Percentiles rank a stretch among this genome's conserved stretches.
These are phyloP conservation scores for Venturia asperata DNA, from an alignment of 2,329 filamentous ascomycete genomes.

Conservation along the genomic window DNA sequence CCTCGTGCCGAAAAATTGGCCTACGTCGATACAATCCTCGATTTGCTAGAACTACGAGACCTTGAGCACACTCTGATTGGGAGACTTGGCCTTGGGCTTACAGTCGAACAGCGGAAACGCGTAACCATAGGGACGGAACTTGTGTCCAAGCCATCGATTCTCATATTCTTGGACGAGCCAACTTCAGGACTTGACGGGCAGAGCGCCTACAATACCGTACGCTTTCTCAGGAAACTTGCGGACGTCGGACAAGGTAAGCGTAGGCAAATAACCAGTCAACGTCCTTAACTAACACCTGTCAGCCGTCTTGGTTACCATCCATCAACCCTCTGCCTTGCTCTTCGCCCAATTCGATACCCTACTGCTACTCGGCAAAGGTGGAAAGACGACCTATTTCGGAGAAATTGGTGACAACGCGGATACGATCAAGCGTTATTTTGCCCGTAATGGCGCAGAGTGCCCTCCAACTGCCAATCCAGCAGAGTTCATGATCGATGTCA, in stretches of 20 bases:
- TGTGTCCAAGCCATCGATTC: constrained; percentile 50
- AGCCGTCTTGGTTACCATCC: constrained; percentile 62
- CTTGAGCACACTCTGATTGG: constrained; percentile 61
- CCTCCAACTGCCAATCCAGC: constrained; percentile 48
- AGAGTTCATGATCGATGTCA: constrained; percentile 45
- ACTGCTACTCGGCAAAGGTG: constrained; percentile 57
- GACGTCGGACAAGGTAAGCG: constrained; percentile 48
- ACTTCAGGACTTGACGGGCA: constrained; percentile 60
- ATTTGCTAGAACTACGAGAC: constrained; percentile 58
- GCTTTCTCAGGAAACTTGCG: constrained; percentile 60
- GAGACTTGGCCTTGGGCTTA: constrained; percentile 47
- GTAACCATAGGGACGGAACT: constrained; percentile 52
- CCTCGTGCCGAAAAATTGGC: constrained; percentile 56
- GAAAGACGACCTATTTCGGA: constrained; percentile 61
- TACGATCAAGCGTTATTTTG: constrained; percentile 44
- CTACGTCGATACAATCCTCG: constrained; percentile 58
- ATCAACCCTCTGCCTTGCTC: constrained; percentile 60
- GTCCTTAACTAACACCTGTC: background rate
- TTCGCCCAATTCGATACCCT: constrained; percentile 62
- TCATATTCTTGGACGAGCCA: constrained; percentile 59
- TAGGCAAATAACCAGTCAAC: background rate
- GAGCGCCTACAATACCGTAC: constrained; percentile 58
- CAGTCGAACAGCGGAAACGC: constrained; percentile 45
- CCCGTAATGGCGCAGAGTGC: constrained; percentile 47
- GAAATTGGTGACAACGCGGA: constrained; percentile 42